phyloP scores from a whole-genome alignment of 2,329 filamentous ascomycete genomes.

The Xylariomycetidae sp. region DNA sequence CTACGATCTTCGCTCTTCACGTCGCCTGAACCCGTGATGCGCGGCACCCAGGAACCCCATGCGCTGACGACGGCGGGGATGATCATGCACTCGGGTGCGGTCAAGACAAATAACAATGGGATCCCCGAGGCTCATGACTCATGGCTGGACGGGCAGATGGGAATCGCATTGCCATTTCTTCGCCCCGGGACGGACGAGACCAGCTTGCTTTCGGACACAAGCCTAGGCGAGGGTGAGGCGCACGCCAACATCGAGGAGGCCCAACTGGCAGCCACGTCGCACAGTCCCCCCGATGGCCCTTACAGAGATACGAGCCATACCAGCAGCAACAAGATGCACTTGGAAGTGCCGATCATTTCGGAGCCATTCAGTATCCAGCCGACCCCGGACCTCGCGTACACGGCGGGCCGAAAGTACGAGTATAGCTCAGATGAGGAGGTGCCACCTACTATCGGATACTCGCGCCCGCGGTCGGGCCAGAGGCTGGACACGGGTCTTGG shows the following conservation, averaged over 20 bases:
- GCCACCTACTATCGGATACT: slow-evolving; percentile 12
- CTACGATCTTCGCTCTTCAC: slow-evolving; percentile 8
- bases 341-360: slow-evolving; percentile 16
- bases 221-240: slow-evolving; percentile 17
- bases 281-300: slow-evolving; percentile 5
- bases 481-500: slow-evolving; percentile 10
- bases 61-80: too few relatives aligned
- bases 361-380: slow-evolving; percentile 27
- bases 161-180: slow-evolving; percentile 7
- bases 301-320: too few relatives aligned
- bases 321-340: too few relatives aligned
- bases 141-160: slow-evolving; percentile 11
- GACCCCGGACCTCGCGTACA: slow-evolving; percentile 26
- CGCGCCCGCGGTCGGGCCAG: slow-evolving; percentile 11
- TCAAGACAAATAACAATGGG: slow-evolving; percentile 6
- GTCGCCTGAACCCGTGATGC: slow-evolving; percentile 8
- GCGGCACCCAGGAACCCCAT: slow-evolving; percentile 11
- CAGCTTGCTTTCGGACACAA: slow-evolving; percentile 25
- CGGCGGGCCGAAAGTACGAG: slow-evolving; percentile 13
- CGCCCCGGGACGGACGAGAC: slow-evolving; percentile 15
- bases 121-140: slow-evolving; percentile 12
- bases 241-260: slow-evolving; percentile 13
- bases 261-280: slow-evolving; percentile 9
- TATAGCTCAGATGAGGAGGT: slow-evolving; percentile 18
- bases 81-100: slow-evolving; percentile 12